Base-by-base conservation (phyloP, 2,329 filamentous ascomycete genomes). In the Cladosporium cucumerinum region DNA sequence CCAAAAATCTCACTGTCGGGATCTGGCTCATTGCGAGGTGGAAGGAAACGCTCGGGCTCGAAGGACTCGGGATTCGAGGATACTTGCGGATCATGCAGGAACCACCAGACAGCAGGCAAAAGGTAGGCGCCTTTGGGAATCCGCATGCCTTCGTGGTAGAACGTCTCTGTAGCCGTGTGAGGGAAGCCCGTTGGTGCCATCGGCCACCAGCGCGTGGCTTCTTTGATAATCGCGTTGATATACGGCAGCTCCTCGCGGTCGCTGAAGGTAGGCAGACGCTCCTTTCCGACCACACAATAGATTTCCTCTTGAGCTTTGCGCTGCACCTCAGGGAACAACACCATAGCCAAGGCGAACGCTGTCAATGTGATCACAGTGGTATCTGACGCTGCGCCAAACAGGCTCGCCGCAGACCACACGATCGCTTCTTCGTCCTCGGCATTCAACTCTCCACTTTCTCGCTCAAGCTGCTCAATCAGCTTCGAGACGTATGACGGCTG, bases 1-100 rank as follows among this genome's bases (percentile, higher is more conserved):
- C 85, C 85, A 63, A 85, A 87, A 0, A 78, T 79, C 71, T 84
- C 86, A 11, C 82, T 80, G 57, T 85, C 84, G n/a, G 62, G 65
- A 60, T 76, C 69, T 18, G 72, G 48, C 1, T 68, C 39, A 52
- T 71, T 77, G 11, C 74, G 72, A 8, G 71, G 65, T 0, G 76
- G 76, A n/a, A 77, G 74, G 65, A 78, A 79, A 5, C 73, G 71
- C 46, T 76, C 73, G 2, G 77, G 77, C 1, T 78, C 76, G 52
- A 67, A 76, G 11, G 28, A 30, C 8, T 70, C 68, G 2, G 70
- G 68, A 5, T 74, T 0, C 74, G 75, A 43, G 76, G 77, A 25
- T 75, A 73, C 12, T 71, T 65, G 14, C 75, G 73, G 63, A 77
- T 73, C 57, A 70, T 75, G 57, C 76, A 73, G 39, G 78, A 78